Conservation (phyloP, 148 eudicot genomes). For the Heliosperma pusillum region DNA sequence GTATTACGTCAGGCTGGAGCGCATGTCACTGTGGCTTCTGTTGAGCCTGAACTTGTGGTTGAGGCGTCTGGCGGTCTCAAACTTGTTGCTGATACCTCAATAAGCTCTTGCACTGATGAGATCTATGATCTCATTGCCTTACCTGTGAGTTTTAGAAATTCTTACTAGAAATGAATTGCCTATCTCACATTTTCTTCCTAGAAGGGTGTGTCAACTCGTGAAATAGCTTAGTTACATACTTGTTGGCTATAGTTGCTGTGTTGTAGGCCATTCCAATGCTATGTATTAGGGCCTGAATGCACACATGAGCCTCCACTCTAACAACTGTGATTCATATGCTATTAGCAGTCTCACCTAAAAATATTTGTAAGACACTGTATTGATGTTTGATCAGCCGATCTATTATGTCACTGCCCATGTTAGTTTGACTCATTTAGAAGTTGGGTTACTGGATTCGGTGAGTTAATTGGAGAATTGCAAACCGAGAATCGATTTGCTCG, state of each 20-base stretch:
- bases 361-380: not conserved
- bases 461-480: no score
- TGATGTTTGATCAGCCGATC: not conserved
- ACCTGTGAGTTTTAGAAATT: constrained; percentile 46
- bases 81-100: constrained; percentile 71
- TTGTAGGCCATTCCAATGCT: not conserved
- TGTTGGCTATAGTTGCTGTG: not conserved
- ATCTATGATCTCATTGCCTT: constrained; percentile 80
- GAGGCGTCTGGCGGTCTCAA: constrained; percentile 68
- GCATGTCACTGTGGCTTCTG: constrained; percentile 77
- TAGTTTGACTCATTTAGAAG: not conserved
- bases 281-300: not conserved
- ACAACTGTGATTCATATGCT: not conserved
- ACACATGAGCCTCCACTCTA: not conserved
- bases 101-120: constrained; percentile 53
- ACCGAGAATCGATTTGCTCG: no score
- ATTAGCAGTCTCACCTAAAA: not conserved
- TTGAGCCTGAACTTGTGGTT: constrained; percentile 75
- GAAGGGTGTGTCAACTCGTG: not conserved
- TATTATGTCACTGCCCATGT: not conserved
- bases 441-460: not conserved
- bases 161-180: not conserved
- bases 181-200: not conserved
- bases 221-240: not conserved
- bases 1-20: constrained; percentile 87